Base-by-base conservation (phyloP, 306 rosid genomes). In the Lathyrus sativus region DNA sequence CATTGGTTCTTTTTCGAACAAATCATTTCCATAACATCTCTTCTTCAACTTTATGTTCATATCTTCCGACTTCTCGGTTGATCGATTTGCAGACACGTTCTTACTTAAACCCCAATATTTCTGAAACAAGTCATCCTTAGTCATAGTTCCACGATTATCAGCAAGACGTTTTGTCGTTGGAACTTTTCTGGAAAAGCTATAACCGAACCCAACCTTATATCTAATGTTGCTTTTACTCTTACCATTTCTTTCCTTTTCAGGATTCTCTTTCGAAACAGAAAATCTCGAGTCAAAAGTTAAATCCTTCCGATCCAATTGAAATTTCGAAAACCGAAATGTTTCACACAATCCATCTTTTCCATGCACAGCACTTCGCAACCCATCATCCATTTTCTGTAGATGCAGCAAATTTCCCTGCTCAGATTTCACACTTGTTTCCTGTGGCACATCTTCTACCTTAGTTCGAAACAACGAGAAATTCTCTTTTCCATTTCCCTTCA, bases 51-150 rank as follows among this genome's bases (percentile, higher is more conserved):
- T 76, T 68, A 54, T 74, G 63, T 72, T 76, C 39, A 57, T 24
- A 66, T 63, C 62, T 45, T 71, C 55, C 11, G 78, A 75, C 67
- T 70, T 78, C 39, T 46, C 35, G 28, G 60, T 68, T 10, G 70
- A 78, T 78, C 67, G 58, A 68, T 54, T 79, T 19, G 19, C 50
- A n/a, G 67, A 73, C 51, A 65, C 48, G 37, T 65, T 79, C 68
- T 55, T 75, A 68, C 76, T 81, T 62, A 76, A 73, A 78, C 79
- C 77, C 92, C 92, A 85, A 71, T 83, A 68, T 37, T 72, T 74
- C 12, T 76, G 71, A 75, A 83, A 75, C 72, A 84, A 79, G 57
- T 77, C 79, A 57, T 83, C 77, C 63, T 73, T 82, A 60, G 68
- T 76, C 73, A 78, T 15, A 57, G 78, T 42, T 82, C 79, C 62